Percentiles rank a stretch among this genome's conserved stretches.
Evolutionary conservation across 2,329 filamentous ascomycete genomes (phyloP).

Genomic region (Penicillium brasilianum): DNA sequence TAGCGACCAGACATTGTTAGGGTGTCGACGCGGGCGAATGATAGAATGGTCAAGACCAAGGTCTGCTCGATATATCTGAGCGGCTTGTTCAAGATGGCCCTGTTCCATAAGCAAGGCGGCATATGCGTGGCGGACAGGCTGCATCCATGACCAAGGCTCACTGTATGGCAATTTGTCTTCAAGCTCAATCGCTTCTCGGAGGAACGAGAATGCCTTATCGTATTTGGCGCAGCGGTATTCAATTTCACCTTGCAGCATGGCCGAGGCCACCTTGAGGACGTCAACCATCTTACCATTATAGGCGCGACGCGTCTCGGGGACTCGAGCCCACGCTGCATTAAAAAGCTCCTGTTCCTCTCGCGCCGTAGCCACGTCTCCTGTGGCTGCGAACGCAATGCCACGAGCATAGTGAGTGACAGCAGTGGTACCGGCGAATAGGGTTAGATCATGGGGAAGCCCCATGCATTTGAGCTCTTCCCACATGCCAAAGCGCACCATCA

Average conservation of each 20-base stretch:
- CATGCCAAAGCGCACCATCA: constrained; percentile 71
- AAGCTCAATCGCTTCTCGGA: constrained; percentile 61
- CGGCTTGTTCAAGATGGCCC: constrained; percentile 59
- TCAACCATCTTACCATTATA: constrained; percentile 70
- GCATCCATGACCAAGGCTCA: constrained; percentile 81
- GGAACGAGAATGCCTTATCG: constrained; percentile 61
- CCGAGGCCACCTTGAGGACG: constrained; percentile 64
- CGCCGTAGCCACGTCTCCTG: constrained; percentile 59
- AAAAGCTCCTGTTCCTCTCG: constrained; percentile 58
- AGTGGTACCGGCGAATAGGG: background rate
- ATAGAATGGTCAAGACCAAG: constrained; percentile 62
- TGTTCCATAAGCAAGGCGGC: constrained; percentile 71
- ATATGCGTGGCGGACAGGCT: constrained; percentile 71
- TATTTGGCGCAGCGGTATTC: constrained; percentile 67
- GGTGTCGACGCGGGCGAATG: constrained; percentile 67
- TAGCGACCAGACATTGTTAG: constrained; percentile 74
- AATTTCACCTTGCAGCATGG: constrained; percentile 74
- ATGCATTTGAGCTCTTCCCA: constrained; percentile 64
- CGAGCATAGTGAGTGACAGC: constrained; percentile 61
- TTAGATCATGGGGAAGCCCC: background rate
- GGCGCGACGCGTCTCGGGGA: constrained; percentile 65
- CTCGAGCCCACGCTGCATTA: constrained; percentile 52
- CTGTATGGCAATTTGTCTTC: constrained; percentile 70
- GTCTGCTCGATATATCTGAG: constrained; percentile 62
- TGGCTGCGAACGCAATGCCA: constrained; percentile 67